Base-by-base conservation (phyloP, 257 asterid species). In the Capsicum pubescens region DNA sequence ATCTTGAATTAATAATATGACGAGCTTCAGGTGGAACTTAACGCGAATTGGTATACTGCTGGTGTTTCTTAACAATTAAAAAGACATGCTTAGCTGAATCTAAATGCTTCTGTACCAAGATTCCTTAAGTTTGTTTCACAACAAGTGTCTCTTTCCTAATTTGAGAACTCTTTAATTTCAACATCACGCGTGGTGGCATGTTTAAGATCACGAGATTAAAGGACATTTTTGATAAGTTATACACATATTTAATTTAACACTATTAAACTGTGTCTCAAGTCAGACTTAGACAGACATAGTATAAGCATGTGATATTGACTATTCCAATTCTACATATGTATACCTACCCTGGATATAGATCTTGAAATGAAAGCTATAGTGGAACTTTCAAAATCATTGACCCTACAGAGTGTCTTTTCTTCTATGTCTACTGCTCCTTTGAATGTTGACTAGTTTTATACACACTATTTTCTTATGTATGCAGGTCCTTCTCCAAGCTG, bases 401-500 rank as follows among this genome's bases (percentile, higher is more conserved):
- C 82, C 13, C 32, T 55, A 13, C 54, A 26, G 8, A 76, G 14
- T 76, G 63, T 77, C 3, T 26, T 26, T 26, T 26, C 32, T 26
- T 26, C 32, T 77, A 54, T 54, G 54, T 54, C 50, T 77, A 15
- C 9, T 8, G 82, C 54, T 54, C 66, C 82, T 77, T 42, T 39
- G 63, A 63, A 14, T 48, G 35, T 35, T 13, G 59, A 63, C 46
- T 63, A 76, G 46, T 4, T 32, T 54, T 54, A 77, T 32, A 54
- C 50, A 66, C 42, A 26, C 60, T 32, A 32, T 54, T 77, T 76
- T 32, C 66, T 32, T 77, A 54, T 26, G 64, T 13, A 52, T 46
- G 63, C 86, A 89, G 91, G 86, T 87, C 56, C 81, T 87, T 16
- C 85, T 87, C 6, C 91, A 89, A 72, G 92, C 89, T 54, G 90